Base-by-base conservation (phyloP, 495 filamentous ascomycete species). In the Penicillium desertorum region DNA sequence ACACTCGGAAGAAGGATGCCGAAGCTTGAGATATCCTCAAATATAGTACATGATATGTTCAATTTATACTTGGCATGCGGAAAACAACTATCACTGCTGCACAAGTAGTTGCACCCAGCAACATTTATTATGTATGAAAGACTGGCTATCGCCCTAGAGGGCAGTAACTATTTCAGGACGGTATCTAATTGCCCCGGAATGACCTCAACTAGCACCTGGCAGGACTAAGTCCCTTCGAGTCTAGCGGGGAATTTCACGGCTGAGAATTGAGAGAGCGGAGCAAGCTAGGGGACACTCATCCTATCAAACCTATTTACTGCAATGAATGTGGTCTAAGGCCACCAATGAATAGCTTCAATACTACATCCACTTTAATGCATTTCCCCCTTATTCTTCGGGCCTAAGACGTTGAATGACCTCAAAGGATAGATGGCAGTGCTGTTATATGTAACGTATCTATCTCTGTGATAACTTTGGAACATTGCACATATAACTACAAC, bases 231-330 rank as follows among this genome's bases (percentile, higher is more conserved):
- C 19, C 5, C 22, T 47, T 47, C 45, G 45, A 47, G 45, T 14
- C 45, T 47, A 47, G 45, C 23, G 45, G 45, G 25, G 16, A 25
- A 17, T 46, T 17, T 14, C 45, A 47, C 45, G 45, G 25, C 22
- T 27, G 12, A 14, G 5, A 47, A 17, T 6, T 19, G n/a, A n/a
- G 27, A 48, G 45, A 48, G 45, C 45, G 45, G 45, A 48, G 45
- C 8, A 32, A 12, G 10, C 45, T 32, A 48, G 27, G 29, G 19
- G n/a, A 7, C 45, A 47, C 8, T 47, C 45, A 10, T 47, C 45
- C 45, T 48, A 48, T 48, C 45, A 48, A 48, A 32, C 17, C 29
- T 32, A n/a, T 48, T 34, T 20, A 32, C n/a, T 17, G n/a, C 25
- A 30, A 20, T 10, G 4, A 46, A 3, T 29, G 9, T 47, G 11